Evolutionary conservation across 108 stramenopile genomes (phyloP).

Genomic region (Cyclotella atomus): DNA sequence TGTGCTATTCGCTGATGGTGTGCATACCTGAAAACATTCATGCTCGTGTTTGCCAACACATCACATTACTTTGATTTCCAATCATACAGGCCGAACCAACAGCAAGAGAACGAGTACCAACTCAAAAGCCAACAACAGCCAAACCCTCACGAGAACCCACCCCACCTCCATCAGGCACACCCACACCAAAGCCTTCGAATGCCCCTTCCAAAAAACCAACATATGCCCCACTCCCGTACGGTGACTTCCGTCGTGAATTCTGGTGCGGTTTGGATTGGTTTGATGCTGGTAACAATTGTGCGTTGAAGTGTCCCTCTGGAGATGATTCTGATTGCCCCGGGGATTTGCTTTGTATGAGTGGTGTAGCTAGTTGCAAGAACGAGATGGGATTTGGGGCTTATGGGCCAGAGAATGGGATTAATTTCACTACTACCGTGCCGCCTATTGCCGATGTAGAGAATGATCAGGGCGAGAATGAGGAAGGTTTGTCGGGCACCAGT

Average conservation of each 20-base stretch:
- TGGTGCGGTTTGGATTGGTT: slow-evolving; percentile 47
- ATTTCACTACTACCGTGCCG: background rate
- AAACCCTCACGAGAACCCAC: slow-evolving; percentile 44
- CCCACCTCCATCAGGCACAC: slow-evolving; percentile 4
- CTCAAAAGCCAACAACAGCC: slow-evolving; percentile 29
- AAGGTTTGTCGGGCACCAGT: background rate
- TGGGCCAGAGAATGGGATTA: background rate
- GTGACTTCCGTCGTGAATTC: slow-evolving; percentile 32
- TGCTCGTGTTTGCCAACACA: too few species aligned
- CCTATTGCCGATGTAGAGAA: background rate
- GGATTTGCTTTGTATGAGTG: slow-evolving; percentile 45
- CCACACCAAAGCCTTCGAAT: slow-evolving; percentile 23
- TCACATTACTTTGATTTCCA: too few species aligned
- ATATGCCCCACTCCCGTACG: slow-evolving; percentile 36
- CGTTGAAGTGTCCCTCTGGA: slow-evolving; percentile 34
- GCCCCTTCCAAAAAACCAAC: slow-evolving; percentile 39
- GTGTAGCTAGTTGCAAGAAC: slow-evolving; percentile 37
- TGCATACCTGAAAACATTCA: too few species aligned
- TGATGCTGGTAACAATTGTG: slow-evolving; percentile 38
- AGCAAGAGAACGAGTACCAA: slow-evolving; percentile 17
- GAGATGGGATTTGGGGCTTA: slow-evolving; percentile 39
- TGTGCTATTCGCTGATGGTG: too few species aligned
- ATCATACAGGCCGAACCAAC: slow-evolving; percentile 6
- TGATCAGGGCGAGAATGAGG: background rate
- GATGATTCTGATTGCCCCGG: slow-evolving; percentile 35